phyloP scores from a whole-genome alignment of 73 alveolate species.

The Paramecium biaurelia region DNA sequence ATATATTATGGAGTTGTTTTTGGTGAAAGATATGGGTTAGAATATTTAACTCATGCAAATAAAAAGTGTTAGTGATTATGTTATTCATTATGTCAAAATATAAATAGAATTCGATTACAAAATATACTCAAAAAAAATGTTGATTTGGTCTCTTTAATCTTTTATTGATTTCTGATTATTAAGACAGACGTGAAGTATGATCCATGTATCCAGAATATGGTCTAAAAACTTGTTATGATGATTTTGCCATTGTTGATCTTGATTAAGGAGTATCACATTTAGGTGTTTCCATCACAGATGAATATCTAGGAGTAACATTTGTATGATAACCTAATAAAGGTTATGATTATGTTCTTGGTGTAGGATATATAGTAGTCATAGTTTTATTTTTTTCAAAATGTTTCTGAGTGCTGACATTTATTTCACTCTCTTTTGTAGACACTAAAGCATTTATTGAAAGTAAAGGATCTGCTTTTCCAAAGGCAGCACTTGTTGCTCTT shows the following conservation, averaged over 20 bases:
- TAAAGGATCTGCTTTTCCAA: background rate
- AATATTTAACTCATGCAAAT: background rate
- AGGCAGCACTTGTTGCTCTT: conserved; percentile 49
- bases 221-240: conserved; percentile 10
- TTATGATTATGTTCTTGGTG: conserved; percentile 41
- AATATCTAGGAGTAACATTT: background rate
- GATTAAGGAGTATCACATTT: background rate
- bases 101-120: background rate
- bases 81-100: background rate
- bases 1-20: conserved; percentile 31
- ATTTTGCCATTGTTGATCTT: conserved; percentile 13
- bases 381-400: background rate
- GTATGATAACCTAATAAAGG: background rate
- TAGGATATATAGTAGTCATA: background rate
- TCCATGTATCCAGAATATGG: conserved; percentile 22
- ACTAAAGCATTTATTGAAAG: background rate
- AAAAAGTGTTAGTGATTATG: background rate
- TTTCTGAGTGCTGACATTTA: background rate
- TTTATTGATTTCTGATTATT: background rate
- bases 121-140: background rate
- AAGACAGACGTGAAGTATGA: background rate
- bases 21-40: conserved; percentile 18
- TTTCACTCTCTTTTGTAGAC: background rate
- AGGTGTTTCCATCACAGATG: background rate
- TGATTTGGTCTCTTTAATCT: background rate